Base-by-base conservation (phyloP, 2,329 filamentous ascomycete species). In the Rugonectria rugulosa region DNA sequence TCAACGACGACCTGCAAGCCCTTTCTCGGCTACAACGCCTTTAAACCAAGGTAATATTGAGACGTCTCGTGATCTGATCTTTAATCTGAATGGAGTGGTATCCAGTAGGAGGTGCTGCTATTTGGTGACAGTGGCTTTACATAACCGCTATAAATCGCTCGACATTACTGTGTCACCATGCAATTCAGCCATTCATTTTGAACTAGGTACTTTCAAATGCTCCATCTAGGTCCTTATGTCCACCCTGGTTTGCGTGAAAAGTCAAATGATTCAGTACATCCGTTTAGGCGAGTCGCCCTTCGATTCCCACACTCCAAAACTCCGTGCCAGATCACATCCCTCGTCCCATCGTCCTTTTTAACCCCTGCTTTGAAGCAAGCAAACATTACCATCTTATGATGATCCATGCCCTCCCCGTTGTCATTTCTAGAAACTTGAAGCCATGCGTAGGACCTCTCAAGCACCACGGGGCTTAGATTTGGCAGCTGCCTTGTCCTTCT, bases 401-500 rank as follows among this genome's bases (percentile, higher is more conserved):
- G n/a, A n/a, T n/a, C n/a, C n/a, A n/a, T n/a, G n/a, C n/a, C n/a
- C n/a, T n/a, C n/a, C 21, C 17, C 36, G 14, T 21, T 6, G 17
- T 17, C 5, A 7, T 23, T 11, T 38, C 36, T 23, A 11, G n/a
- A 11, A 38, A 20, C 14, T 9, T 20, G 17, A 38, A 17, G 4
- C 40, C 19, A 19, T 11, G 23, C 14, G 23, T 12, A 8, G 5
- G 6, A 36, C 15, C 20, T 12, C 15, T 29, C 21, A 51, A 14
- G 84, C 79, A 19, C 87, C 89, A 60, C 91, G 86, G 12, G 94
- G 93, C 78, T 94, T 97, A 6, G 89, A 82, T 79, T 97, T 99
- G 19, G 87, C 85, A 62, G 91, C 91, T 63, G 93, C 93, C 84
- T 98, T 99, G 63, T 93, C 91, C 80, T 97, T 97, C 69, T 94